Conservation (phyloP, 192 early-diverging fungal genomes). For the Podila minutissima region DNA sequence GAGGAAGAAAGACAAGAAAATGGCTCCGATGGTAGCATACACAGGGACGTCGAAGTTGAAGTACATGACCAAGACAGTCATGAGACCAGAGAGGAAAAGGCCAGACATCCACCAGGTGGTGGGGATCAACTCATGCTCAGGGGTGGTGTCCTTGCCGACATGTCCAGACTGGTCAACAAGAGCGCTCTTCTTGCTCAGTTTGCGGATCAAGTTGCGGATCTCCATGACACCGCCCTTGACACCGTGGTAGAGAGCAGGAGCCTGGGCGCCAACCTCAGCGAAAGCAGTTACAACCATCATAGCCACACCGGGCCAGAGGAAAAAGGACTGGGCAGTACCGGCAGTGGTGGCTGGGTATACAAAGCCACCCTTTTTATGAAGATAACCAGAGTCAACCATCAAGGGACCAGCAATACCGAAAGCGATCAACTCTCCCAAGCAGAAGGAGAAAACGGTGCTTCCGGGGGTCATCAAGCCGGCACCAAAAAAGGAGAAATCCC, state of each 20-base stretch:
- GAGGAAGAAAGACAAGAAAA: constrained; percentile 71
- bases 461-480: constrained; percentile 71
- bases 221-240: constrained; percentile 44
- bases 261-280: constrained; percentile 63
- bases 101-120: constrained; percentile 64
- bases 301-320: constrained; percentile 76
- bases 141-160: constrained; percentile 51
- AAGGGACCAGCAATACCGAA: constrained; percentile 71
- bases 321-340: constrained; percentile 68
- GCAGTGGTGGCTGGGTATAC: background rate
- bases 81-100: constrained; percentile 58
- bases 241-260: constrained; percentile 53
- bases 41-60: constrained; percentile 65
- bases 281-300: constrained; percentile 73
- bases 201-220: constrained; percentile 24
- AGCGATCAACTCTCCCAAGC: constrained; percentile 61
- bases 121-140: constrained; percentile 62
- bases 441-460: constrained; percentile 63
- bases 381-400: constrained; percentile 53
- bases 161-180: constrained; percentile 28
- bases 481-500: constrained; percentile 69
- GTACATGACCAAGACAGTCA: constrained; percentile 66
- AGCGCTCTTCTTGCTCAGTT: constrained; percentile 17
- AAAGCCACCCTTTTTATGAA: constrained; percentile 2
- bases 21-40: constrained; percentile 66